phyloP scores from a whole-genome alignment of 768 basidiomycete genomes.

The Naganishia friedmannii region DNA sequence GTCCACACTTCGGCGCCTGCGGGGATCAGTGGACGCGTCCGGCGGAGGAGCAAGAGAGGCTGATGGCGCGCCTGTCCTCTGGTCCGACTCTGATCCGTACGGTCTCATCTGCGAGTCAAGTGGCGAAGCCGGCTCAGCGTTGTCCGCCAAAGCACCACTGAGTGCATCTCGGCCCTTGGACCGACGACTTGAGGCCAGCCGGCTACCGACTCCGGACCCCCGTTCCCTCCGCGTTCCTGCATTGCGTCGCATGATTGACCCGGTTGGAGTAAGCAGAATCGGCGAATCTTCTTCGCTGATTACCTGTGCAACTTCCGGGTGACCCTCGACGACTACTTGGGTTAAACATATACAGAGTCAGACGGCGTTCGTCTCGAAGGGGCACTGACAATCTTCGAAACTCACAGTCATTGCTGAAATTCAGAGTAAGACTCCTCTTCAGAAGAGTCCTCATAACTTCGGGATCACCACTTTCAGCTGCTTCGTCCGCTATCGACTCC shows the following conservation, averaged over 20 bases:
- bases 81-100: neutral
- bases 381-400: constrained; percentile 24
- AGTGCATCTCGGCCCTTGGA: constrained; percentile 7
- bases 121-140: neutral
- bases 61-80: neutral
- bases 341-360: constrained; percentile 10
- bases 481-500: constrained; percentile 88
- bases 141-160: neutral
- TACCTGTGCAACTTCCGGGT: constrained; percentile 5
- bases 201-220: constrained; percentile 3
- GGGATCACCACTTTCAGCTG: constrained; percentile 75
- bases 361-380: too few relatives aligned
- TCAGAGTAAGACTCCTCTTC: constrained; percentile 81
- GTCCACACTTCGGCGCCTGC: constrained; percentile 21
- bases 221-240: constrained; percentile 70
- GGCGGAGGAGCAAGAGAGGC: neutral
- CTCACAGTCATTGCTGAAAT: constrained; percentile 79
- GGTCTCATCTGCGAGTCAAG: neutral
- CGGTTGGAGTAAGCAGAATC: constrained; percentile 79
- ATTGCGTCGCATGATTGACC: constrained; percentile 82
- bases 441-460: constrained; percentile 72
- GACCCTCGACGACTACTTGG: constrained; percentile 17
- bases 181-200: constrained; percentile 13
- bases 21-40: neutral
- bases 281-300: constrained; percentile 83